Base-by-base conservation (phyloP, 1,284 basidiomycete species). In the Anthracocystis panici-leucophaei region DNA sequence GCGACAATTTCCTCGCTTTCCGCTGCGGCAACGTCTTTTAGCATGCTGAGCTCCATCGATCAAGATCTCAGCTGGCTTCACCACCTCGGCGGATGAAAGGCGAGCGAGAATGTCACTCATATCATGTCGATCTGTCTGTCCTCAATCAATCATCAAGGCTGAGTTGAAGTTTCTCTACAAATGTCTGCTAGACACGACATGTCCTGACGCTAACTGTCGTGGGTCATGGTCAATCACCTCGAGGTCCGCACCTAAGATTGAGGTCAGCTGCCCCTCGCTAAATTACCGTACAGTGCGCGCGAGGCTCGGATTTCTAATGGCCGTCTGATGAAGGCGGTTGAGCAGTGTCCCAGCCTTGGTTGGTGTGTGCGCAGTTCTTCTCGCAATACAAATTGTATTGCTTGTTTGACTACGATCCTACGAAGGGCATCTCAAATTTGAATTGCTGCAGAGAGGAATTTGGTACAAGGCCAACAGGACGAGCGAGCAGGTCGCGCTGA, bases 321-420 rank as follows among this genome's bases (percentile, higher is more conserved):
- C 18, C n/a, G 11, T n/a, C 29, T 35, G 7, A 12, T 20, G 25
- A 38, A 3, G 23, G 58, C 58, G 27, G 20, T 25, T 55, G n/a
- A 12, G 2, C 52, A 62, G 59, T 54, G 45, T 55, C 11, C 16
- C 1, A 11, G 18, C 7, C 14, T 12, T 29, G 23, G 48, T 48
- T 67, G 65, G 65, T 67, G 31, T 60, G 65, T 61, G 65, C 58
- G 44, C 53, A 56, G 48, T 66, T 66, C 64, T 66, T 66, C 65
- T 67, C 38, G 53, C 16, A 56, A 52, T 61, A 52, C 65, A 60
- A 27, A 2, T 35, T 59, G 49, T 51, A 46, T 57, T 63, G 53
- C n/a, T 38, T 11, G 3, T 12, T 38, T 16, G 14, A 38, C 7
- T 27, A 4, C 27, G 7, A 27, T 27, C 4, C 4, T 27, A 27